phyloP scores from a whole-genome alignment of 176 grass and related monocot species.

The Ampelocalamus luodianensis region DNA sequence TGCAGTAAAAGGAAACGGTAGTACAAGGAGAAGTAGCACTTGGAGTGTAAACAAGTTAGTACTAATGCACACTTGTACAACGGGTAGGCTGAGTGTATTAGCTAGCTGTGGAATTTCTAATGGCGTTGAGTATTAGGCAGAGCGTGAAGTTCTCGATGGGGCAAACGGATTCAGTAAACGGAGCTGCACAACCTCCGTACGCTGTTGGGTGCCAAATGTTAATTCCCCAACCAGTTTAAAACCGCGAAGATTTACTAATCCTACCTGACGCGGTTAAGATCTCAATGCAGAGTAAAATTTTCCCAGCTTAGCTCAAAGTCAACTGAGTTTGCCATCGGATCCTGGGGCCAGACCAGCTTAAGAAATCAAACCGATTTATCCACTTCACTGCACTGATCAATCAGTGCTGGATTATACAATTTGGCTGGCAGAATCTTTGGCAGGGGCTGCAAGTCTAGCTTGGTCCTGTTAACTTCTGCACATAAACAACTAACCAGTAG shows the following conservation, averaged over 20 bases:
- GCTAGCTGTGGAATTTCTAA: no score
- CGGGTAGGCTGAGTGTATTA: no score
- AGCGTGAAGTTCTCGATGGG: no score
- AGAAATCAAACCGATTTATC: neutral
- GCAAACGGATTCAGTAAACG: neutral
- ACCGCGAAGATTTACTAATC: neutral
- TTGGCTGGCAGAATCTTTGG: slow-evolving; percentile 7
- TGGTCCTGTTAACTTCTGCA: neutral
- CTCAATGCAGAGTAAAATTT: neutral
- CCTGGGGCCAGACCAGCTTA: slow-evolving; percentile 30
- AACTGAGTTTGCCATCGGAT: slow-evolving; percentile 18
- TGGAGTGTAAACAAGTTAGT: no score
- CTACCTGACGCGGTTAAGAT: neutral
- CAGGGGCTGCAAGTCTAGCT: neutral
- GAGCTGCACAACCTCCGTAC: neutral
- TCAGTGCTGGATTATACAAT: neutral
- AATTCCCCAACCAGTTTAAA: neutral
- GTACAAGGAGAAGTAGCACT: no score
- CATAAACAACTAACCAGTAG: neutral
- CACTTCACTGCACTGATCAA: neutral
- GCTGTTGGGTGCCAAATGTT: neutral
- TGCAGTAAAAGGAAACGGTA: no score
- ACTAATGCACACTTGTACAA: no score
- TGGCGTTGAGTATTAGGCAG: no score
- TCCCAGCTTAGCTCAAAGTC: neutral